Evolutionary conservation across 192 early-diverging fungal genomes (phyloP).

Genomic region (Backusella westeae): DNA sequence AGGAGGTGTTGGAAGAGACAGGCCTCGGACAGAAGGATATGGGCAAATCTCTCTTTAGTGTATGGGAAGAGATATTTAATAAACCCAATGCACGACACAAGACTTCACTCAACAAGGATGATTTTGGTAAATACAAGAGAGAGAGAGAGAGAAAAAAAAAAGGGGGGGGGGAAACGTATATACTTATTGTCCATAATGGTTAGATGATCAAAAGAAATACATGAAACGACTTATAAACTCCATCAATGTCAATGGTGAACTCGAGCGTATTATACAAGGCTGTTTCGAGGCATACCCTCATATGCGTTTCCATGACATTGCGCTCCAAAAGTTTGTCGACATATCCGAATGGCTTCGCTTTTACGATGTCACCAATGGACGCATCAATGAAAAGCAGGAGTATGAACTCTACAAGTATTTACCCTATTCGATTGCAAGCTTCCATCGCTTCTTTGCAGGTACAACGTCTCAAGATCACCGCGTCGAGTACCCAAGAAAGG

Average conservation of each 20-base stretch:
- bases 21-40: slow-evolving; percentile 80
- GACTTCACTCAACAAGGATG: neutral
- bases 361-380: slow-evolving; percentile 70
- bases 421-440: slow-evolving; percentile 67
- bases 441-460: slow-evolving; percentile 82
- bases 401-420: slow-evolving; percentile 65
- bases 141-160: no score
- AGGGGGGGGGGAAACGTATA: neutral
- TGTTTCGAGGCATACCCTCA: slow-evolving; percentile 90
- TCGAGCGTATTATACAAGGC: slow-evolving; percentile 84
- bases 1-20: slow-evolving; percentile 45
- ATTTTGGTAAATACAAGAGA: slow-evolving; percentile 2
- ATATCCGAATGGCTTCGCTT: slow-evolving; percentile 79
- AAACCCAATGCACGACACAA: slow-evolving; percentile 26
- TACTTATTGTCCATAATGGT: slow-evolving; percentile 16
- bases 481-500: slow-evolving; percentile 74
- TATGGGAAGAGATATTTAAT: slow-evolving; percentile 84
- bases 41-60: slow-evolving; percentile 68
- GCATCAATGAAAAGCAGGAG: slow-evolving; percentile 43
- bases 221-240: slow-evolving; percentile 48
- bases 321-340: slow-evolving; percentile 61
- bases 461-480: slow-evolving; percentile 46
- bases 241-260: slow-evolving; percentile 71
- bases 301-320: slow-evolving; percentile 76
- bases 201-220: slow-evolving; percentile 42